Base-by-base conservation (phyloP, 305 asterid species). In the Petunia hybrid region DNA sequence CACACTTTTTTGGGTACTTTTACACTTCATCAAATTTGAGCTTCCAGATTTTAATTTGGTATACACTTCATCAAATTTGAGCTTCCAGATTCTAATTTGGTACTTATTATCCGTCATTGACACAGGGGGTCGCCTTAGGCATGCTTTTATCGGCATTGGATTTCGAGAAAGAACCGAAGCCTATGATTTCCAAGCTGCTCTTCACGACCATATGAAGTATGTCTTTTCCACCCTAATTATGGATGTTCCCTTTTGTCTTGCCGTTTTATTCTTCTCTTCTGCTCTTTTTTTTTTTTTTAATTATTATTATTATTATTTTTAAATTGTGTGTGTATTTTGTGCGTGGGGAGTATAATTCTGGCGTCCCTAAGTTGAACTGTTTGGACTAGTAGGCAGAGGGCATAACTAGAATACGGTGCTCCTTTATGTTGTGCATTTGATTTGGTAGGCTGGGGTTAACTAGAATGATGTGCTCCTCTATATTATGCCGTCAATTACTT, bases 131-230 rank as follows among this genome's bases (percentile, higher is more conserved):
- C 95, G 97, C 82, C 92, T 88, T 81, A 94, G 99, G 76, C 99
- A 96, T 91, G 99, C 99, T 84, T 96, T 96, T 91, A 89, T 96
- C 84, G 99, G 99, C 59, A 70, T 96, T 41, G 99, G 99, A 86
- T 96, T 96, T 86, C 97, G 99, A 83, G 99, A 96, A 90, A 92
- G 99, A 88, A 82, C 99, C 5, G 91, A 94, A 90, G 97, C 99
- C 56, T 96, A 96, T 85, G 98, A 94, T 82, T 96, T 96, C 91
- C 98, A 96, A 90, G 99, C 97, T 84, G 98, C 97, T 71, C 94
- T 96, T 56, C 98, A 94, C 84, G 99, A 96, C 83, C 99, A 96
- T 86, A 66, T 79, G 73, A 61, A 35, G 79, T 38, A 82, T 73
- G 62, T 36, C 36, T 31, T 46, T 35, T 48, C 60, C 36, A 31